Evolutionary conservation across 345 rosid species (phyloP).

Genomic region (Populus alba): DNA sequence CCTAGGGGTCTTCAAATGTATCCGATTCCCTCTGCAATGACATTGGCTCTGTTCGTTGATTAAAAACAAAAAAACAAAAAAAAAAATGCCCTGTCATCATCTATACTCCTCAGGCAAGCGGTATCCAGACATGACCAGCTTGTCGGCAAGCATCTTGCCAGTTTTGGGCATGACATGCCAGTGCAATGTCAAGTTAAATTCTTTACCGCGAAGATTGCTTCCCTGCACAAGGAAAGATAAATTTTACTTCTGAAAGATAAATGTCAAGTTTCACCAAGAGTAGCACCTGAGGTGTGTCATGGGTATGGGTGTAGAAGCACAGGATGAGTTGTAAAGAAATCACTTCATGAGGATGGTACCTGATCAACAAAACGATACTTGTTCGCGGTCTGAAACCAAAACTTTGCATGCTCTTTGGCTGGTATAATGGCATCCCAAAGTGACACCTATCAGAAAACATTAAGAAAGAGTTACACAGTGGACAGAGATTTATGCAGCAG

Average conservation of each 20-base stretch:
- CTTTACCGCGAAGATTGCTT: conserved; percentile 73
- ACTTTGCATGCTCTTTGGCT: conserved; percentile 71
- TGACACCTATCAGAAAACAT: conserved; percentile 53
- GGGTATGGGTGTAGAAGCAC: no score
- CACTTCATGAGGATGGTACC: conserved; percentile 36
- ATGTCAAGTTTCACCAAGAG: no score
- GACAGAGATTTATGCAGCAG: background rate
- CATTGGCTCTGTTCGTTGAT: no score
- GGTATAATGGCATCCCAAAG: conserved; percentile 97
- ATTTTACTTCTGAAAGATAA: conserved; percentile 1
- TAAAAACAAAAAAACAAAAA: no score
- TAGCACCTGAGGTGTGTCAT: background rate
- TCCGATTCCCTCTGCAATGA: no score
- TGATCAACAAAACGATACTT: conserved; percentile 94
- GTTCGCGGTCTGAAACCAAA: conserved; percentile 69
- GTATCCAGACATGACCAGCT: conserved; percentile 72
- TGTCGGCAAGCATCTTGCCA: conserved; percentile 83
- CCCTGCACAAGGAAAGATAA: conserved; percentile 45
- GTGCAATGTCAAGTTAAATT: conserved; percentile 82
- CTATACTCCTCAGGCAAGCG: conserved; percentile 72
- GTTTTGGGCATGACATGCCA: conserved; percentile 99
- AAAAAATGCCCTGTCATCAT: conserved; percentile 24
- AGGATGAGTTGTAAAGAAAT: no score
- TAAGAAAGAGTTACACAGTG: background rate
- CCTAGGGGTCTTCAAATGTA: no score